phyloP scores from a whole-genome alignment of 129 eudicot species.

The Mikania micrantha region DNA sequence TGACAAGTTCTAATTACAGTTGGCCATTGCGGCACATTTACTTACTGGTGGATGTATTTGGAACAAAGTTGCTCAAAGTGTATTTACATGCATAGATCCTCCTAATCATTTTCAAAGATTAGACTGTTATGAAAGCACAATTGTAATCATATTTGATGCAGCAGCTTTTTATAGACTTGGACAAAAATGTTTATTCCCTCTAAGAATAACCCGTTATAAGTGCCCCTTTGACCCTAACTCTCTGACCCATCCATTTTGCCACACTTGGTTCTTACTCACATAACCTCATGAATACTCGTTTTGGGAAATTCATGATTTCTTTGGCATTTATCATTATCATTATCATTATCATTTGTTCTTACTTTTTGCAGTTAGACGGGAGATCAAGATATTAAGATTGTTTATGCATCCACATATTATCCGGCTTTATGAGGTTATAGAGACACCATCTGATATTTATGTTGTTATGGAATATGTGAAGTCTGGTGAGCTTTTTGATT shows the following conservation, averaged over 20 bases:
- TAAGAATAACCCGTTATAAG: neutral
- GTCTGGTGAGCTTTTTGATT: slow-evolving; percentile 94
- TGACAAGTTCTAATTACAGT: neutral
- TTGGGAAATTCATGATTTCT: neutral
- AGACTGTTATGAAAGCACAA: neutral
- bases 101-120: neutral
- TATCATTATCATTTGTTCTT: neutral
- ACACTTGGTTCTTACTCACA: neutral
- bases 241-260: neutral
- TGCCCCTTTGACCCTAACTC: neutral
- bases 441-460: slow-evolving; percentile 85
- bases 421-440: slow-evolving; percentile 94
- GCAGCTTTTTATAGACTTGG: neutral
- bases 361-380: slow-evolving; percentile 83
- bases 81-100: neutral
- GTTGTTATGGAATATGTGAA: slow-evolving; percentile 97
- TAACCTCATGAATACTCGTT: neutral
- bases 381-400: slow-evolving; percentile 84
- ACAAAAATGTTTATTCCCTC: neutral
- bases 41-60: neutral
- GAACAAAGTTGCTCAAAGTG: neutral
- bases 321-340: neutral
- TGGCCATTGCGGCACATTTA: neutral
- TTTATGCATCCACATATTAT: slow-evolving; percentile 98
- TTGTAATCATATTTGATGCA: neutral